Evolutionary conservation across 2,329 filamentous ascomycete genomes (phyloP).

Genomic region (Fusarium sororula): DNA sequence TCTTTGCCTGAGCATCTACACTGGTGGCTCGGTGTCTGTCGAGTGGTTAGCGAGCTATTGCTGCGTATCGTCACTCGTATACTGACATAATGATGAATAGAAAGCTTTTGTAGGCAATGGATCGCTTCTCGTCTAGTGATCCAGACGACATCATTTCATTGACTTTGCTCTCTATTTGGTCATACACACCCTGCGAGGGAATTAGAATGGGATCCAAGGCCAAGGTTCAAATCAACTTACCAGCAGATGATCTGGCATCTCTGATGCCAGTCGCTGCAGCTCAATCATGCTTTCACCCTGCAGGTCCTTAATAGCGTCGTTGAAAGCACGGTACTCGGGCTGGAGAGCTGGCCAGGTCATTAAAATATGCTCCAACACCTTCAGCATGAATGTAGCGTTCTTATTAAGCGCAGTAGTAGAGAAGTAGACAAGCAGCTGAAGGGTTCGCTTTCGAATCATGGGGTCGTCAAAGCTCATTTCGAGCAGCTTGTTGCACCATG

Average conservation of each 20-base stretch:
- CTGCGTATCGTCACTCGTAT: not conserved
- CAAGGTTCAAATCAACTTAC: constrained; percentile 52
- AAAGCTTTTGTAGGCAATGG: constrained; percentile 88
- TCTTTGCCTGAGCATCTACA: constrained; percentile 75
- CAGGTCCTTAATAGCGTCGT: constrained; percentile 88
- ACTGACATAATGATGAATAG: constrained; percentile 88
- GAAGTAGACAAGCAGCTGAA: constrained; percentile 85
- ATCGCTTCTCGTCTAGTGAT: constrained; percentile 80
- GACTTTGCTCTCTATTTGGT: constrained; percentile 84
- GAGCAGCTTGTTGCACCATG: constrained; percentile 78
- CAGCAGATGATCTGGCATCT: constrained; percentile 90
- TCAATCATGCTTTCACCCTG: constrained; percentile 87
- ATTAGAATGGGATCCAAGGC: constrained; percentile 2
- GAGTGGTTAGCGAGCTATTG: constrained; percentile 14
- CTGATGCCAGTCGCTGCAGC: constrained; percentile 85
- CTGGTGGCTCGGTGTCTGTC: constrained; percentile 79
- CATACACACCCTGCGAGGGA: constrained; percentile 74
- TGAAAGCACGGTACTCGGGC: constrained; percentile 76
- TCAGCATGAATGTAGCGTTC: constrained; percentile 83
- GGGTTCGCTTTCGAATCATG: constrained; percentile 80
- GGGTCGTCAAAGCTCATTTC: constrained; percentile 83
- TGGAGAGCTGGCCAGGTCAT: constrained; percentile 81
- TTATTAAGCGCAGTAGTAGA: constrained; percentile 82
- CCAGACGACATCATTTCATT: constrained; percentile 80
- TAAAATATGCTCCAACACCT: constrained; percentile 89